Evolutionary conservation across 2,329 filamentous ascomycete genomes (phyloP).

Genomic region (Lithohypha guttulata): DNA sequence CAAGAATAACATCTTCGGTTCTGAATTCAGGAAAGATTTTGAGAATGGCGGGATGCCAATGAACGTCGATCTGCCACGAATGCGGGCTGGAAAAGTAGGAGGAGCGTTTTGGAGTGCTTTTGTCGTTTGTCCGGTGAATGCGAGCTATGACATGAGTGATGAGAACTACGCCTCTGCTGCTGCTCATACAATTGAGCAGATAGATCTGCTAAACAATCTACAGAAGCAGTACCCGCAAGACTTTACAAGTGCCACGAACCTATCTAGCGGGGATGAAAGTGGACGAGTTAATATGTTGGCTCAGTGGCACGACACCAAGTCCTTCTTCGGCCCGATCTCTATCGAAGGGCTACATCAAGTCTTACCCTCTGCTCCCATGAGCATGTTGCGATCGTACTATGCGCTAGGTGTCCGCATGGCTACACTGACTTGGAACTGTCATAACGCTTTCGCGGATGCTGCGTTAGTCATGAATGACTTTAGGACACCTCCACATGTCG

Average conservation of each 20-base stretch:
- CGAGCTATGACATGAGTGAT: slow-evolving; percentile 32
- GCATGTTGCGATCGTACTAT: slow-evolving; percentile 66
- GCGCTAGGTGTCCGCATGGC: slow-evolving; percentile 73
- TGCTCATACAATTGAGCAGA: slow-evolving; percentile 58
- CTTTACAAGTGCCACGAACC: slow-evolving; percentile 48
- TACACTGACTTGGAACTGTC: slow-evolving; percentile 87
- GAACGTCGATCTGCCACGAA: slow-evolving; percentile 70
- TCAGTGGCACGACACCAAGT: slow-evolving; percentile 47
- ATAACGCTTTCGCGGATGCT: slow-evolving; percentile 80
- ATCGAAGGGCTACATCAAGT: slow-evolving; percentile 91
- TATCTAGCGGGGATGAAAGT: slow-evolving; percentile 43
- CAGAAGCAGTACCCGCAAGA: slow-evolving; percentile 52
- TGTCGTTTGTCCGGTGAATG: slow-evolving; percentile 62
- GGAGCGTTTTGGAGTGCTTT: slow-evolving; percentile 86
- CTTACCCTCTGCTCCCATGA: slow-evolving; percentile 58
- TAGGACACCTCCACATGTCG: slow-evolving; percentile 26
- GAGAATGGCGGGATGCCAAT: slow-evolving; percentile 54
- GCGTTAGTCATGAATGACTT: slow-evolving; percentile 46
- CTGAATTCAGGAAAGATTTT: slow-evolving; percentile 65
- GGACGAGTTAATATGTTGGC: slow-evolving; percentile 43
- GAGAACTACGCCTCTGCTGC: slow-evolving; percentile 39
- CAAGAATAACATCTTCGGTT: slow-evolving; percentile 66
- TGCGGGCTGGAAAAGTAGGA: slow-evolving; percentile 53
- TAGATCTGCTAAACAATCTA: slow-evolving; percentile 61
- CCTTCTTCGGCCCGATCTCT: slow-evolving; percentile 66